A percentile compares a stretch with the other conserved stretches of the same genome.
These are phyloP conservation scores for Microsporum audouinii DNA, from an alignment of 2,329 filamentous ascomycete species.

Conservation along the genomic window DNA sequence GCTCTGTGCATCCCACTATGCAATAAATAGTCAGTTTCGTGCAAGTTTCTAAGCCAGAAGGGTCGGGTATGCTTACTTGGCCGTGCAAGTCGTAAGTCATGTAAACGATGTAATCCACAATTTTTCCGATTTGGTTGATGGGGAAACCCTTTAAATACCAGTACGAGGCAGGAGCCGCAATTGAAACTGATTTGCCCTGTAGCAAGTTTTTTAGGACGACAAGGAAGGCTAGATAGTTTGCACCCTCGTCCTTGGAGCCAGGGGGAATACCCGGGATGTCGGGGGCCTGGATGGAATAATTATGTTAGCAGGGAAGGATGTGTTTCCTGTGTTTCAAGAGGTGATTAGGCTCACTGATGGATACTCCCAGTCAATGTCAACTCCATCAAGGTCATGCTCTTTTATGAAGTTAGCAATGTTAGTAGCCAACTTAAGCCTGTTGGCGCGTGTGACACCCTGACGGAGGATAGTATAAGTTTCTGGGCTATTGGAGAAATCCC, in stretches of 20 bases:
- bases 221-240: conserved; percentile 26
- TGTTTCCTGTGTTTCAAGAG: background rate
- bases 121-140: conserved; percentile 16
- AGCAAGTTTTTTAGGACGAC: conserved; percentile 11
- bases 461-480: conserved; percentile 30
- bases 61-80: background rate
- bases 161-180: conserved; percentile 21
- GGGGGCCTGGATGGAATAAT: conserved; percentile 10
- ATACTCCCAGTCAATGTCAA: conserved; percentile 30
- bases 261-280: conserved; percentile 30
- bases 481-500: conserved; percentile 31
- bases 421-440: conserved; percentile 30
- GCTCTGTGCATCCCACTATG: background rate
- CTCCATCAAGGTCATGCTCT: conserved; percentile 31
- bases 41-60: background rate
- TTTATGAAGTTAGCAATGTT: conserved; percentile 32
- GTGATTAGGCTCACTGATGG: conserved; percentile 19
- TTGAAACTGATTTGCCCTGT: conserved; percentile 15
- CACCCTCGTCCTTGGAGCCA: conserved; percentile 19
- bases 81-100: conserved; percentile 30
- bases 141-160: conserved; percentile 23
- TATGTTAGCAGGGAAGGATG: conserved; percentile 15
- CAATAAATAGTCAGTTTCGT: background rate
- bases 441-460: conserved; percentile 24
- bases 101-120: conserved; percentile 24